Evolutionary conservation across 305 asterid genomes (phyloP).

Genomic region (Caryopteris hybrid): DNA sequence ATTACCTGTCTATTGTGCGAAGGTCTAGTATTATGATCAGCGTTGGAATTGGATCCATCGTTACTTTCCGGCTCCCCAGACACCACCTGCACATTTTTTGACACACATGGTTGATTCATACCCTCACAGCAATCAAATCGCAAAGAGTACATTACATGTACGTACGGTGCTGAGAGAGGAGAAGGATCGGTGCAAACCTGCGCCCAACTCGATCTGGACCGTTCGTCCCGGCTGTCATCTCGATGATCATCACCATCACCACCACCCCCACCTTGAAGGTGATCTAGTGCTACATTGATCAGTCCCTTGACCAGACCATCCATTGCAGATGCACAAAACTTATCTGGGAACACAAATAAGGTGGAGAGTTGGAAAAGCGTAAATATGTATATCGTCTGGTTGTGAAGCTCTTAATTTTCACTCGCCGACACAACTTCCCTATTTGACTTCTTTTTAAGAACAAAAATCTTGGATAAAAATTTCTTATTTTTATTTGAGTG

Average conservation of each 20-base stretch:
- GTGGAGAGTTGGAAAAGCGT: too few species aligned
- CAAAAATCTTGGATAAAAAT: too few species aligned
- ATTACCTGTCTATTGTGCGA: conserved; percentile 26
- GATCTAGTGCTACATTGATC: conserved; percentile 51
- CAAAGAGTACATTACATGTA: too few species aligned
- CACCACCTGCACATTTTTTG: conserved; percentile 52
- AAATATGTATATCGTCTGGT: too few species aligned
- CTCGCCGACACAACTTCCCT: too few species aligned
- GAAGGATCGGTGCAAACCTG: conserved; percentile 37
- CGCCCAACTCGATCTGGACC: conserved; percentile 76
- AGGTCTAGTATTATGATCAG: conserved; percentile 18
- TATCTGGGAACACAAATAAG: background rate
- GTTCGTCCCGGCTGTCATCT: conserved; percentile 25
- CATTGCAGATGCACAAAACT: conserved; percentile 31
- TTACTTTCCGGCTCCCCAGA: conserved; percentile 43
- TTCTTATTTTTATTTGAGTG: too few species aligned
- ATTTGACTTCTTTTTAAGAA: too few species aligned
- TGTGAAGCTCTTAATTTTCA: too few species aligned
- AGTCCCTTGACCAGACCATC: conserved; percentile 68
- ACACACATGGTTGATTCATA: background rate
- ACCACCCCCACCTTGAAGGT: conserved; percentile 19
- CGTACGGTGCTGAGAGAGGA: background rate
- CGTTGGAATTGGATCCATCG: conserved; percentile 22
- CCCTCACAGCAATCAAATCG: background rate
- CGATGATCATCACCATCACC: background rate